A percentile compares a stretch with the other conserved stretches of the same genome.
Conservation (phyloP, 352 stramenopile genomes). For the Globisporangium lucens region DNA sequence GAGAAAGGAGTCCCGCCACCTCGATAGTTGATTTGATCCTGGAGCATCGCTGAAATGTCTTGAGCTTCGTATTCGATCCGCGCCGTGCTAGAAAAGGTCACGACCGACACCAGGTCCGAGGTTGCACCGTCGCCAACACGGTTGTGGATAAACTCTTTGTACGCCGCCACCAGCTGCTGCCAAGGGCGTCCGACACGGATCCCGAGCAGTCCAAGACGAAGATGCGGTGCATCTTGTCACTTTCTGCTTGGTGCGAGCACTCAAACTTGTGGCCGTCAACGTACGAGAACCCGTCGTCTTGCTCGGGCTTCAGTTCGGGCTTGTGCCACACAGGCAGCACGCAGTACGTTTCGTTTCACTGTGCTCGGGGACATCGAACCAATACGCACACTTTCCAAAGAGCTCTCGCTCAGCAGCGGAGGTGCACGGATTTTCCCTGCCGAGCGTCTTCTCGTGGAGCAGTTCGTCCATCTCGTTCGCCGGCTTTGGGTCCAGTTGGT, state of each 20-base stretch:
- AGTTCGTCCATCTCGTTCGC: conserved; percentile 60
- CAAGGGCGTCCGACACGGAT: conserved; percentile 64
- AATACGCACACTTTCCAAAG: conserved; percentile 72
- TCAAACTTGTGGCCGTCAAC: conserved; percentile 69
- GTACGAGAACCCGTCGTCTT: conserved; percentile 48
- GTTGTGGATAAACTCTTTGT: conserved; percentile 58
- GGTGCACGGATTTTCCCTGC: conserved; percentile 69
- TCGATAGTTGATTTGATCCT: conserved; percentile 26
- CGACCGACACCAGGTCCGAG: conserved; percentile 59
- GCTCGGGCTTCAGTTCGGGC: conserved; percentile 21
- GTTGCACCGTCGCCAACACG: conserved; percentile 15
- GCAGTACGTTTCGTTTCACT: conserved; percentile 48
- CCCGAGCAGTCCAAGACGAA: conserved; percentile 75
- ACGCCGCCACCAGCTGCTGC: conserved; percentile 44
- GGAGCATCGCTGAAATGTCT: conserved; percentile 34
- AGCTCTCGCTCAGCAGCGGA: conserved; percentile 50
- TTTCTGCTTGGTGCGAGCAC: conserved; percentile 48
- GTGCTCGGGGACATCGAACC: conserved; percentile 69
- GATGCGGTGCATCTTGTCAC: conserved; percentile 60
- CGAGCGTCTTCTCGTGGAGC: conserved; percentile 70
- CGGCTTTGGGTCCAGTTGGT: conserved; percentile 48
- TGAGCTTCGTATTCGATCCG: conserved; percentile 48
- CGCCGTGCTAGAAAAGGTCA: conserved; percentile 44
- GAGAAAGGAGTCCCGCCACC: conserved; percentile 45
- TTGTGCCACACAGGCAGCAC: conserved; percentile 68